These are phyloP conservation scores for Guadua angustifolia DNA, from an alignment of 176 grass and related monocot species.

Conservation along the genomic window DNA sequence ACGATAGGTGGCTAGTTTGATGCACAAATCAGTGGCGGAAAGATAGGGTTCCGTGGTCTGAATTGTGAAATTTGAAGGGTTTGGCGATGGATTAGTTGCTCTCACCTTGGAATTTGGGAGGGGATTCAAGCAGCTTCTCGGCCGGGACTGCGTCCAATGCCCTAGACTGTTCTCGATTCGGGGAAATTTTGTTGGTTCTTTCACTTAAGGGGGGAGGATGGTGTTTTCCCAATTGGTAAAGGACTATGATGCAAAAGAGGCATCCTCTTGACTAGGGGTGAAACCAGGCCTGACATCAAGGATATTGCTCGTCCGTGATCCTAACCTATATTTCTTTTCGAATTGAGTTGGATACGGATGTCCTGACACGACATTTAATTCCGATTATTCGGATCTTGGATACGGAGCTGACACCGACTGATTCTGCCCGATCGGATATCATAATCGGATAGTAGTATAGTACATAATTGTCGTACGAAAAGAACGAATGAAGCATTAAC, in stretches of 20 bases:
- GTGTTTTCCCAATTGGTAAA: background rate
- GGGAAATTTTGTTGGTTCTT: background rate
- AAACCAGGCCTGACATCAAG: too few relatives aligned
- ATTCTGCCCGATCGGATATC: too few relatives aligned
- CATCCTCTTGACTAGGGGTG: too few relatives aligned
- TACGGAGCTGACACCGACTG: too few relatives aligned
- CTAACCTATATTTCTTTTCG: too few relatives aligned
- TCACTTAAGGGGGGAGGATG: background rate
- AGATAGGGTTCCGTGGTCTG: background rate
- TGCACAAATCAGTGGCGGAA: slow-evolving; percentile 16
- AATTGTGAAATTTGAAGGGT: slow-evolving; percentile 26
- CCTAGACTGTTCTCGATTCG: slow-evolving; percentile 42
- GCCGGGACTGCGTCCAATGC: background rate
- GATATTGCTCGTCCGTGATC: too few relatives aligned
- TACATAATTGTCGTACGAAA: too few relatives aligned
- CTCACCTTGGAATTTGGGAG: slow-evolving; percentile 42
- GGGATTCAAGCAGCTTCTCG: slow-evolving; percentile 48
- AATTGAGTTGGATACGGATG: too few relatives aligned
- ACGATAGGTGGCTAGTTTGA: background rate
- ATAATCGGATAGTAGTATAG: too few relatives aligned
- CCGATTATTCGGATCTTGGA: too few relatives aligned
- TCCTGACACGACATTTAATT: too few relatives aligned
- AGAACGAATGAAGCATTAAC: too few relatives aligned
- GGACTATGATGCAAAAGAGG: slow-evolving; percentile 11
- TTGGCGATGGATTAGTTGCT: slow-evolving; percentile 25